Evolutionary conservation across 768 basidiomycete genomes (phyloP), one percentile per base, ranked within the genome.

Genomic region (Psilocybe sp.): DNA sequence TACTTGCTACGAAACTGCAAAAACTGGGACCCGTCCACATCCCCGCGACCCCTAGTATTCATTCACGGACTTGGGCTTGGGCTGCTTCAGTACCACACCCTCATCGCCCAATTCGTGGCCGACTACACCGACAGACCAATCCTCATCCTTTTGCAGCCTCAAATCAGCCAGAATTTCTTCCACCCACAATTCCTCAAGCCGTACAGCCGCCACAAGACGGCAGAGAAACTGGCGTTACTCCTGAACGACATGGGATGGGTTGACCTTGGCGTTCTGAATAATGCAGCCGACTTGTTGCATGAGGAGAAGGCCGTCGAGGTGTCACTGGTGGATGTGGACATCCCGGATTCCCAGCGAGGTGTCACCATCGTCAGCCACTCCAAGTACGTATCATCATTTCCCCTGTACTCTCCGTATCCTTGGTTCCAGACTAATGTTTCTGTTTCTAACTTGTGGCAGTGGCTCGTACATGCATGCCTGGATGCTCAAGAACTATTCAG

Each of bases 61-160:
- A 65, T 92, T 34, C 93, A 97, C 60, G 95, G 95, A 3, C 80
- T 98, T 1, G 94, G 94, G 9, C 76, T 95, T 43, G 93, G 93
- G 3, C 66, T 91, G 10, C 60, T 84, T 15, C 87, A 89, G 59
- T 90, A 94, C 62, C 69, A 78, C 37, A 54, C 70, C n/a, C 68
- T 89, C 52, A 69, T 94, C 46, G 66, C 69, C 10, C 70, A 85
- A 54, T 72, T 94, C 15, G 65, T 87, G 37, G 68, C 70, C 34
- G 61, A 69, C 4, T 74, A 87, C 44, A 67, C 80, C 4, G 79
- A 87, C 56, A 82, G 85, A 15, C 93, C 93, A 3, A 63, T 97
- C 47, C 68, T 97, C 33, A 71, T 97, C 8, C 69, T 70, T 4
- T 66, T 97, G 4, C 92, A 95, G 56, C 92, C 92, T 0, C 87